A percentile compares a stretch with the other conserved stretches of the same genome.
Conservation (phyloP, 2,329 filamentous ascomycete species). For the Penicillium sp. region DNA sequence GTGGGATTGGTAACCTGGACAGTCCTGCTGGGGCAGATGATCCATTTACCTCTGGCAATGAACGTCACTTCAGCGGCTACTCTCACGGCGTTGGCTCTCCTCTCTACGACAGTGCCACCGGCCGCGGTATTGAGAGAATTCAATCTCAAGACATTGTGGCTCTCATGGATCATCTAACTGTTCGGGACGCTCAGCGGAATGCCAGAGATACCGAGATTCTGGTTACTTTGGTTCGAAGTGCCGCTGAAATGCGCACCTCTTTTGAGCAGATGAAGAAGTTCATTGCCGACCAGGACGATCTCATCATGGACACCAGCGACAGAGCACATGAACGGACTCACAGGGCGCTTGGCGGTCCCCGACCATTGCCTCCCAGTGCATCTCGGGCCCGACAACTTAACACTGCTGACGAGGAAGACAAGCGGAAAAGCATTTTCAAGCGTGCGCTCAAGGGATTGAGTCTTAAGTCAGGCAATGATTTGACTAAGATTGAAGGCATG, state of each 20-base stretch:
- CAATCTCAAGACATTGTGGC: slow-evolving; percentile 96
- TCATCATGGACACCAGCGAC: slow-evolving; percentile 83
- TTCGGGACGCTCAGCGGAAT: slow-evolving; percentile 92
- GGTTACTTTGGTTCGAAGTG: slow-evolving; percentile 87
- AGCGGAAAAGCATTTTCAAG: slow-evolving; percentile 91
- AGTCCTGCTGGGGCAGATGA: slow-evolving; percentile 57
- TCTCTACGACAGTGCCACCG: slow-evolving; percentile 85
- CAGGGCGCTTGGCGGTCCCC: slow-evolving; percentile 78
- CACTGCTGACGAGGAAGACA: slow-evolving; percentile 60
- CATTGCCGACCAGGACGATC: slow-evolving; percentile 83
- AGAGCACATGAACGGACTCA: slow-evolving; percentile 85
- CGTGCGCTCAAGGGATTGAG: slow-evolving; percentile 89
- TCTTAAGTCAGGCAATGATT: slow-evolving; percentile 81
- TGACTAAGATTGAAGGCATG: slow-evolving; percentile 86
- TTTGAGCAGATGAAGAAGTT: slow-evolving; percentile 95
- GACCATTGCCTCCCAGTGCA: slow-evolving; percentile 70
- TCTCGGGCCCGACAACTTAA: slow-evolving; percentile 56
- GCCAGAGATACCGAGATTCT: slow-evolving; percentile 95
- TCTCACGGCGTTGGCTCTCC: slow-evolving; percentile 89
- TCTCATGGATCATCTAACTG: slow-evolving; percentile 97
- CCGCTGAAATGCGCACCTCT: slow-evolving; percentile 93
- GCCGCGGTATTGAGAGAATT: slow-evolving; percentile 83
- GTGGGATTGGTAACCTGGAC: slow-evolving; percentile 51
- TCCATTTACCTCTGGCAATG: slow-evolving; percentile 61
- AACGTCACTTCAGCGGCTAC: slow-evolving; percentile 77